phyloP scores from a whole-genome alignment of 441 rosid genomes.

The Corymbia calophylla region DNA sequence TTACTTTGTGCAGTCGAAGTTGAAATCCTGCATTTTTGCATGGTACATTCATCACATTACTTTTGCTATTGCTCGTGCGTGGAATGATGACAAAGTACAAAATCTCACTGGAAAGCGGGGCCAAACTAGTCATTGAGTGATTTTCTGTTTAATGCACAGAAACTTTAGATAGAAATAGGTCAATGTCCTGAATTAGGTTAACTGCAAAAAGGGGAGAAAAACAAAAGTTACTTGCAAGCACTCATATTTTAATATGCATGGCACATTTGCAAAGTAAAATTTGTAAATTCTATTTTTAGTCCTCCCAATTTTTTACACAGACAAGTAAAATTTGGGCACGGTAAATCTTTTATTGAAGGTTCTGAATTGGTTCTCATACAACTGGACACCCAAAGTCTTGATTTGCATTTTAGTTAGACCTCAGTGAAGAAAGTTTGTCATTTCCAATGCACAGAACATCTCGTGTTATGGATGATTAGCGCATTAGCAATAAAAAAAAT shows the following conservation, averaged over 20 bases:
- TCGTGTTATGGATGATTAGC: not conserved
- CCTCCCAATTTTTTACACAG: not conserved
- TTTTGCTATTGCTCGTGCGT: not conserved
- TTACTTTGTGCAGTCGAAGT: not conserved
- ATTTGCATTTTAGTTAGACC: not conserved
- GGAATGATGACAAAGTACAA: not conserved
- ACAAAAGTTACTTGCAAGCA: not conserved
- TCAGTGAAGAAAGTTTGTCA: not conserved
- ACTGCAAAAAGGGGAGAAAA: not conserved
- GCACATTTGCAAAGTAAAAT: not conserved
- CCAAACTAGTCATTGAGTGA: not conserved
- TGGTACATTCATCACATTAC: not conserved
- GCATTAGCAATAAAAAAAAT: not conserved
- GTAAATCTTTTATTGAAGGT: not conserved
- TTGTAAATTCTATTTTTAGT: not conserved
- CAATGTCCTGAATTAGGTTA: not conserved
- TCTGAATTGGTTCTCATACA: no score
- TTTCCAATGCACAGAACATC: not conserved
- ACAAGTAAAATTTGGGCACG: not conserved
- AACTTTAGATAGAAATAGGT: not conserved
- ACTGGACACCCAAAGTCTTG: not conserved
- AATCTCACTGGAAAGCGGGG: not conserved
- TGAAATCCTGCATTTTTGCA: not conserved
- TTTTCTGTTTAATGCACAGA: not conserved
- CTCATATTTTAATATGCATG: not conserved